phyloP scores from a whole-genome alignment of 768 basidiomycete species.

The Mycena pura region DNA sequence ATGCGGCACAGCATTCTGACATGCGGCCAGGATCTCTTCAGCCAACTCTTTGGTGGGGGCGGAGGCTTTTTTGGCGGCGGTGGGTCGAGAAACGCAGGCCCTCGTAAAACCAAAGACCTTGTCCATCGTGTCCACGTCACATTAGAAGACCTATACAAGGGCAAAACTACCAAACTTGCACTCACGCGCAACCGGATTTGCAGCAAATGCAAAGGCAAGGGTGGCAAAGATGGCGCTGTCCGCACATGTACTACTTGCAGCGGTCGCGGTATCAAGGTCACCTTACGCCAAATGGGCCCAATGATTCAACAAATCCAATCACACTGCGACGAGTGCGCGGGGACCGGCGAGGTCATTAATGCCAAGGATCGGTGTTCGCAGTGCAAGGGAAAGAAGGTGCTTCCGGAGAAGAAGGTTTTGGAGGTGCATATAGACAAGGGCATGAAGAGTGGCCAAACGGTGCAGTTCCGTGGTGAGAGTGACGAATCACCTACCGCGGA shows the following conservation, averaged over 20 bases:
- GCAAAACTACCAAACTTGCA: constrained; percentile 97
- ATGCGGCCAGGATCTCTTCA: constrained; percentile 82
- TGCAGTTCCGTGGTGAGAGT: constrained; percentile 88
- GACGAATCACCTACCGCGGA: constrained; percentile 90
- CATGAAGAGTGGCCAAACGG: constrained; percentile 93
- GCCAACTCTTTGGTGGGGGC: constrained; percentile 91
- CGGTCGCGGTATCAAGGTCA: constrained; percentile 91
- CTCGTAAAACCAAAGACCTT: constrained; percentile 96
- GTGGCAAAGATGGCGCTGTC: constrained; percentile 97
- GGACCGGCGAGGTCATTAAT: constrained; percentile 95
- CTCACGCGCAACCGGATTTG: constrained; percentile 96
- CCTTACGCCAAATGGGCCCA: constrained; percentile 96
- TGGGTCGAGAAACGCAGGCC: constrained; percentile 64
- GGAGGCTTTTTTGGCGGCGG: constrained; percentile 79
- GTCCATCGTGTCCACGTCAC: constrained; percentile 95
- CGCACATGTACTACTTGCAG: constrained; percentile 76
- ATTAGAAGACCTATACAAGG: constrained; percentile 98
- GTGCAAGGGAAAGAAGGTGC: constrained; percentile 95
- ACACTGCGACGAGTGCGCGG: constrained; percentile 90
- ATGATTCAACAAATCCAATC: constrained; percentile 99
- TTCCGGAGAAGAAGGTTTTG: constrained; percentile 94
- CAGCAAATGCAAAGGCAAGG: constrained; percentile 91
- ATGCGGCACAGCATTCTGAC: constrained; percentile 14
- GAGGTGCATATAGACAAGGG: constrained; percentile 99
- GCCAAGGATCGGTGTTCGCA: constrained; percentile 87